Conservation (phyloP, 2,329 filamentous ascomycete species). For the Grosmannia serpens region DNA sequence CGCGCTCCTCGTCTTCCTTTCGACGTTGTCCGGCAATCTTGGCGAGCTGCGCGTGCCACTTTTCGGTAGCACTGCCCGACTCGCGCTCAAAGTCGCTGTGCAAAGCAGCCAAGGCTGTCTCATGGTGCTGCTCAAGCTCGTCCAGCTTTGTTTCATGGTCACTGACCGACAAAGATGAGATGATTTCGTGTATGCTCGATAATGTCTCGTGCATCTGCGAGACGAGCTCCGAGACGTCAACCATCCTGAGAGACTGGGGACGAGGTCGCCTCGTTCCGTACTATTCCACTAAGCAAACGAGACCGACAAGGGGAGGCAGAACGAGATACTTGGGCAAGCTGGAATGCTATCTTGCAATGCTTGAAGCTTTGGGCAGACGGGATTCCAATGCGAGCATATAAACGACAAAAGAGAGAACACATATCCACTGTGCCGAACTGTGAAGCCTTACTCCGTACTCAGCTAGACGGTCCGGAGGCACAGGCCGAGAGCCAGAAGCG, state of each 20-base stretch:
- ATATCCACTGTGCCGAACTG: too few relatives aligned
- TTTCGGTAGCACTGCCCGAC: constrained; percentile 17
- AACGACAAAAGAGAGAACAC: too few relatives aligned
- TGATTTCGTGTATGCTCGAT: constrained; percentile 25
- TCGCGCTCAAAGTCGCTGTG: constrained; percentile 21
- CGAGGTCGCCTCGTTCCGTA: background rate
- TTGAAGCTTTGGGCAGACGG: too few relatives aligned
- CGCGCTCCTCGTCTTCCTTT: constrained; percentile 30
- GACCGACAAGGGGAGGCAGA: background rate
- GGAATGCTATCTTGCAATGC: too few relatives aligned
- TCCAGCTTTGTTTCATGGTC: constrained; percentile 25
- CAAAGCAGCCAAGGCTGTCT: constrained; percentile 21
- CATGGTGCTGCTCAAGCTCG: constrained; percentile 26
- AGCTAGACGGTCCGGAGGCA: too few relatives aligned
- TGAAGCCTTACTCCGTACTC: too few relatives aligned
- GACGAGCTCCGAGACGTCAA: constrained; percentile 26
- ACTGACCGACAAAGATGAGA: constrained; percentile 21
- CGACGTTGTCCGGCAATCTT: constrained; percentile 24
- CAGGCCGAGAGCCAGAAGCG: too few relatives aligned
- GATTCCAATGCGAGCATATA: too few relatives aligned
- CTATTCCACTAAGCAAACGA: background rate
- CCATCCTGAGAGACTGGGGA: constrained; percentile 8
- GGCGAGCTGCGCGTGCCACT: constrained; percentile 19
- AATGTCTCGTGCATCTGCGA: constrained; percentile 31
- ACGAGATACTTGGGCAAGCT: background rate